Conservation (phyloP, 371 early-diverging fungal species). For the Caulochytrium protostelioides region DNA sequence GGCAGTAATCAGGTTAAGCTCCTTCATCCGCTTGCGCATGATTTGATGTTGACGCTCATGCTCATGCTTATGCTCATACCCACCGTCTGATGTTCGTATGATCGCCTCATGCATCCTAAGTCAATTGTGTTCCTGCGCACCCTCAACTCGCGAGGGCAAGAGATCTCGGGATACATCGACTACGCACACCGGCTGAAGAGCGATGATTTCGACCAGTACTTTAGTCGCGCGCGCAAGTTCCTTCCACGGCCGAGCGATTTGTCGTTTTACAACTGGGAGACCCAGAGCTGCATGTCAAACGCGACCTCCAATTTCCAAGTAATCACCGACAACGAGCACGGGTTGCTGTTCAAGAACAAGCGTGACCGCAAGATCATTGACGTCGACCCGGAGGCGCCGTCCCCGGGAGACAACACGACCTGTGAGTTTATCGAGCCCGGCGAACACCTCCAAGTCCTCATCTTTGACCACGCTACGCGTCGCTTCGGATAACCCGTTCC, state of each 20-base stretch:
- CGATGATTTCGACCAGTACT: slow-evolving; percentile 29
- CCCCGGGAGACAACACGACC: slow-evolving; percentile 28
- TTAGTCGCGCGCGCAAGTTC: slow-evolving; percentile 10
- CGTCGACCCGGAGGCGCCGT: slow-evolving; percentile 25
- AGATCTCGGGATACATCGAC: slow-evolving; percentile 32
- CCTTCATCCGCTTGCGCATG: no score
- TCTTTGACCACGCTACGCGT: slow-evolving; percentile 31
- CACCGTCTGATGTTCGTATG: no score
- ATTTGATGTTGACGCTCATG: no score
- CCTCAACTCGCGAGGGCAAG: slow-evolving; percentile 19
- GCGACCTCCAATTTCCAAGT: slow-evolving; percentile 35
- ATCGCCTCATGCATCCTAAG: slow-evolving; percentile 10
- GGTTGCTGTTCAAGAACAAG: slow-evolving; percentile 32
- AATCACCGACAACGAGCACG: slow-evolving; percentile 30
- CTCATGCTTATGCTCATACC: no score
- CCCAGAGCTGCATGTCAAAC: slow-evolving; percentile 25
- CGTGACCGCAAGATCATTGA: slow-evolving; percentile 32
- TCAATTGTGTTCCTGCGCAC: slow-evolving; percentile 29
- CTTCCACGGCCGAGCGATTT: slow-evolving; percentile 24
- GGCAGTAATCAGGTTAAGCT: no score
- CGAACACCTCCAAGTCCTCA: slow-evolving; percentile 32
- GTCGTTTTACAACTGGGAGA: slow-evolving; percentile 36
- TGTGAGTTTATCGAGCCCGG: slow-evolving; percentile 15
- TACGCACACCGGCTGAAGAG: slow-evolving; percentile 28
- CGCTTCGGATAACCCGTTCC: slow-evolving; percentile 8